phyloP scores from a whole-genome alignment of 164 flowering plant species.

The Berberis vulgaris region DNA sequence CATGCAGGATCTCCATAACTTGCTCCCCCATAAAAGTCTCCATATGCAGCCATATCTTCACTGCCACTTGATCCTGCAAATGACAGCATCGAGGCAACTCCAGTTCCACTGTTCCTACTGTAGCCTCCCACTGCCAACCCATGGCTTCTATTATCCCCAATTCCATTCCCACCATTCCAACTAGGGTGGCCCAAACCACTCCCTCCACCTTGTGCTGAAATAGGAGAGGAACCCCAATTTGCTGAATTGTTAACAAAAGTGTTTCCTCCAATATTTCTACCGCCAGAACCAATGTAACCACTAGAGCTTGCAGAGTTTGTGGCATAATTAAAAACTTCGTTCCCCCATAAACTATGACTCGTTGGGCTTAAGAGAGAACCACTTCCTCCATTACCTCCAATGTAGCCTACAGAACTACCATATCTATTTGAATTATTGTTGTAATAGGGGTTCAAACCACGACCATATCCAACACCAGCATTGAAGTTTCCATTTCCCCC shows the following conservation, averaged over 20 bases:
- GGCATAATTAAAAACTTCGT: conserved; percentile 51
- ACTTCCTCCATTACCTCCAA: conserved; percentile 52
- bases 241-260: conserved; percentile 32
- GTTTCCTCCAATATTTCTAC: conserved; percentile 38
- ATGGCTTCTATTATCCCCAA: conserved; percentile 34
- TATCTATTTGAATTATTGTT: conserved; percentile 43
- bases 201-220: conserved; percentile 33
- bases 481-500: no score
- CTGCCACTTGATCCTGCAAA: conserved; percentile 36
- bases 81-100: conserved; percentile 32
- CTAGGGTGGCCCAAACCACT: conserved; percentile 16
- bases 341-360: conserved; percentile 64
- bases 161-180: conserved; percentile 29
- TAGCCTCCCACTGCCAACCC: conserved; percentile 45
- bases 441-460: conserved; percentile 40
- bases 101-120: conserved; percentile 45
- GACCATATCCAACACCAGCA: conserved; percentile 27
- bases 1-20: conserved; percentile 65
- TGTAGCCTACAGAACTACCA: conserved; percentile 42
- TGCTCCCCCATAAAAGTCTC: conserved; percentile 41
- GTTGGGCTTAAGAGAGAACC: conserved; percentile 51
- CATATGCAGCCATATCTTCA: conserved; percentile 39
- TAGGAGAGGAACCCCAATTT: conserved; percentile 51
- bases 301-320: conserved; percentile 39
- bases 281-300: conserved; percentile 46